phyloP scores from a whole-genome alignment of 805 yeast species.

The Candida maltosa region DNA sequence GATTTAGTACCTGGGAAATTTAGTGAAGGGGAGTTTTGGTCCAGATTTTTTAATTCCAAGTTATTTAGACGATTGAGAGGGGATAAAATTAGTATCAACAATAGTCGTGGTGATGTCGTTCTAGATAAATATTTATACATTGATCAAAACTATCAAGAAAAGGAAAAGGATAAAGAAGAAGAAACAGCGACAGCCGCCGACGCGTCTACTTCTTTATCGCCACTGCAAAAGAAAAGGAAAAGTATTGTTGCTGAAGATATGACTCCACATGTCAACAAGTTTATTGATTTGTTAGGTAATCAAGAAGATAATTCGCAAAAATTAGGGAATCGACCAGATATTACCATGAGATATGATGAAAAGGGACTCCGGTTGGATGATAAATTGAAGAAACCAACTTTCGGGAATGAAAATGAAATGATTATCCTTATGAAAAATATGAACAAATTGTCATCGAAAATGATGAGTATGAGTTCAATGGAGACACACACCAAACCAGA shows the following conservation, averaged over 20 bases:
- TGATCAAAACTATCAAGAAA: slow-evolving; percentile 54
- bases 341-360: slow-evolving; percentile 75
- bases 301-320: slow-evolving; percentile 73
- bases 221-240: slow-evolving; percentile 37
- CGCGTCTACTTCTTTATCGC: slow-evolving; percentile 14
- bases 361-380: no score
- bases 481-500: slow-evolving; percentile 3
- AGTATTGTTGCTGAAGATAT: slow-evolving; percentile 14
- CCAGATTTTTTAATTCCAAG: slow-evolving; percentile 87
- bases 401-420: slow-evolving; percentile 52
- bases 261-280: slow-evolving; percentile 59
- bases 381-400: slow-evolving; percentile 5
- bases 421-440: slow-evolving; percentile 78
- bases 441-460: slow-evolving; percentile 81
- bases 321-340: slow-evolving; percentile 79
- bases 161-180: slow-evolving; percentile 39
- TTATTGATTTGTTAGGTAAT: slow-evolving; percentile 79
- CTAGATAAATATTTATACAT: slow-evolving; percentile 78
- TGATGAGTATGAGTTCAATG: slow-evolving; percentile 42
- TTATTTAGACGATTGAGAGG: slow-evolving; percentile 86
- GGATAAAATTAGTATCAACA: slow-evolving; percentile 65
- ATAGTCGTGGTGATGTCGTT: slow-evolving; percentile 78
- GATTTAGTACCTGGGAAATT: slow-evolving; percentile 83
- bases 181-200: slow-evolving; percentile 40
- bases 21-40: slow-evolving; percentile 93